phyloP scores from a whole-genome alignment of 768 basidiomycete species.

The Chalciporus chontae region DNA sequence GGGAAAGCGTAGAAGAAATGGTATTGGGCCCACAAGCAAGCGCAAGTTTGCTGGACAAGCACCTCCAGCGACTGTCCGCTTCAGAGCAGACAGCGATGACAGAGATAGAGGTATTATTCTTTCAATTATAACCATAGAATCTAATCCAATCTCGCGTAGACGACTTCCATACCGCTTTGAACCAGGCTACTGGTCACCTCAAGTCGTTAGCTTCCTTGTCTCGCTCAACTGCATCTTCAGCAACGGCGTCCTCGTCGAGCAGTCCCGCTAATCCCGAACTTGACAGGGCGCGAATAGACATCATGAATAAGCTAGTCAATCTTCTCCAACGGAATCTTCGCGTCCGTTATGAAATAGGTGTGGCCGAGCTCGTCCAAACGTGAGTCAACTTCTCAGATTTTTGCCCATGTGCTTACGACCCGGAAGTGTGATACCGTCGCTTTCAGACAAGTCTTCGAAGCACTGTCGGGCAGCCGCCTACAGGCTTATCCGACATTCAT shows the following conservation, averaged over 20 bases:
- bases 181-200: constrained; percentile 58
- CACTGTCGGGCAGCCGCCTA: constrained; percentile 80
- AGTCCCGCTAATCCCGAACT: constrained; percentile 38
- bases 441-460: constrained; percentile 72
- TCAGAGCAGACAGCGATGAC: constrained; percentile 33
- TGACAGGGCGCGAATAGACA: constrained; percentile 56
- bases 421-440: constrained; percentile 67
- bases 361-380: constrained; percentile 71
- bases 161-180: constrained; percentile 70
- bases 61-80: constrained; percentile 26
- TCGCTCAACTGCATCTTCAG: constrained; percentile 32
- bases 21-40: constrained; percentile 21
- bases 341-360: constrained; percentile 71
- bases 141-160: constrained; percentile 38
- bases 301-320: constrained; percentile 61
- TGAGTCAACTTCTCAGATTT: constrained; percentile 37
- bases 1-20: constrained; percentile 30
- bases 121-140: neutral
- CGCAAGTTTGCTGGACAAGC: constrained; percentile 35
- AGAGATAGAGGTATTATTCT: constrained; percentile 32
- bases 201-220: constrained; percentile 50
- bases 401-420: constrained; percentile 7
- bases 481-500: constrained; percentile 71
- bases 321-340: constrained; percentile 68
- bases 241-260: constrained; percentile 39